phyloP scores from a whole-genome alignment of 352 stramenopile species.

The Phytophthora nicotianae region DNA sequence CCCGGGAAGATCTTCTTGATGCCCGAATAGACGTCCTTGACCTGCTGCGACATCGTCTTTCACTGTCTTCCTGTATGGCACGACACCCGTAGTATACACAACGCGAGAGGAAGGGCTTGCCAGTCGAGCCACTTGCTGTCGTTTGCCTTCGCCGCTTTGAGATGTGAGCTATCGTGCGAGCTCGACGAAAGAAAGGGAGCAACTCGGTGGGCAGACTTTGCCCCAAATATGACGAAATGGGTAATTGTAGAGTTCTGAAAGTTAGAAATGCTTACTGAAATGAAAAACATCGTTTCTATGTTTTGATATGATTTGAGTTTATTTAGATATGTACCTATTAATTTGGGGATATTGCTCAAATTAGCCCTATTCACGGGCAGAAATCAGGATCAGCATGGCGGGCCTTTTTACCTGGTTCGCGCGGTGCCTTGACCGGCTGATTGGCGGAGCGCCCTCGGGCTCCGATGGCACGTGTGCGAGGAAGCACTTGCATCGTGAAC shows the following conservation, averaged over 20 bases:
- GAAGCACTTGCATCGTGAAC: conserved; percentile 16
- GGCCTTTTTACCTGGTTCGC: conserved; percentile 17
- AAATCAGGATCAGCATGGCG: conserved; percentile 17
- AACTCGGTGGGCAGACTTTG: conserved; percentile 18
- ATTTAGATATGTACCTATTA: conserved; percentile 1
- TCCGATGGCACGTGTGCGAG: background rate
- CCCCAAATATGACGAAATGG: conserved; percentile 1
- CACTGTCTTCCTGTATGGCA: background rate
- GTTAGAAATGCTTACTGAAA: background rate
- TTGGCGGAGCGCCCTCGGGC: conserved; percentile 22
- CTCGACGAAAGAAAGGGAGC: conserved; percentile 26
- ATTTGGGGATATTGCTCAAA: background rate
- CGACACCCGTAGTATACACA: background rate
- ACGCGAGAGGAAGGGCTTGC: background rate
- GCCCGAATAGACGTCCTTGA: conserved; percentile 79
- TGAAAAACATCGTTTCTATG: background rate
- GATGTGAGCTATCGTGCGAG: conserved; percentile 21
- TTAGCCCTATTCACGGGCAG: conserved; percentile 6
- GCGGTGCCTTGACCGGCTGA: conserved; percentile 25
- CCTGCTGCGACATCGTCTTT: conserved; percentile 63
- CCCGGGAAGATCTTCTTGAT: conserved; percentile 83
- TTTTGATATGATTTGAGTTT: background rate
- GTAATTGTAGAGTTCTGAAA: background rate
- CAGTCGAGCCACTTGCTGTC: conserved; percentile 3
- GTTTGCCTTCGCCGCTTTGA: conserved; percentile 24